These are phyloP conservation scores for Sclerotinia sclerotiorum DNA, from an alignment of 2,329 filamentous ascomycete species.

Conservation along the genomic window DNA sequence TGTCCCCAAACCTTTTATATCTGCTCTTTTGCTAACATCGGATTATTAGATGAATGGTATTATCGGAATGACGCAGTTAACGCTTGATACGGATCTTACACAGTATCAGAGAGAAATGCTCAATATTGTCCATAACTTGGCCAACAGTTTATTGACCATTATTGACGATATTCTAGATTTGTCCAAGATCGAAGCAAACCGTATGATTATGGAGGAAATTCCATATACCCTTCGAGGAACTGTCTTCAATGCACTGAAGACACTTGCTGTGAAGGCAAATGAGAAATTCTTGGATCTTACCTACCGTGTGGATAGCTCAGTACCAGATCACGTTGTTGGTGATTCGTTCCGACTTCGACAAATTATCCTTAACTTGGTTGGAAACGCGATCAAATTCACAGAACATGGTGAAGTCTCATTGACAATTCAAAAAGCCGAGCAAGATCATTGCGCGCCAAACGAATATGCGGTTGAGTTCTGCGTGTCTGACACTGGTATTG, in stretches of 20 bases:
- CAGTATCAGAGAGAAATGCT: slow-evolving; percentile 97
- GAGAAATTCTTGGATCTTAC: slow-evolving; percentile 92
- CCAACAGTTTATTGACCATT: slow-evolving; percentile 93
- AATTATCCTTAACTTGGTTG: slow-evolving; percentile 94
- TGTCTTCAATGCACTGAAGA: slow-evolving; percentile 96
- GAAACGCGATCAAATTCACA: slow-evolving; percentile 98
- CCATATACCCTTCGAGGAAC: slow-evolving; percentile 92
- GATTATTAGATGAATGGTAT: slow-evolving; percentile 30
- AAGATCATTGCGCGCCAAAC: slow-evolving; percentile 63
- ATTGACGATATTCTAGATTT: slow-evolving; percentile 82
- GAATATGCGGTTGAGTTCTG: slow-evolving; percentile 96
- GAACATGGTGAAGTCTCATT: slow-evolving; percentile 95
- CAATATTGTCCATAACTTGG: slow-evolving; percentile 95
- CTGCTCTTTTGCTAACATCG: slow-evolving; percentile 4
- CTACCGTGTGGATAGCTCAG: slow-evolving; percentile 88
- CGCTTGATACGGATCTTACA: slow-evolving; percentile 89
- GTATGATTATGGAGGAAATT: slow-evolving; percentile 98
- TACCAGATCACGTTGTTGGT: slow-evolving; percentile 92
- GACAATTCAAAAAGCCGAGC: slow-evolving; percentile 73
- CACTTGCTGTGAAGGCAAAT: slow-evolving; percentile 93
- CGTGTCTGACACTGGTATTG: slow-evolving; percentile 94
- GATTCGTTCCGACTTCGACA: slow-evolving; percentile 95
- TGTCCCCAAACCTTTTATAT: background rate
- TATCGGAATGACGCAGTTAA: slow-evolving; percentile 78
- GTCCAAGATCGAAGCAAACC: slow-evolving; percentile 86